Evolutionary conservation across 192 early-diverging fungal genomes (phyloP).

Genomic region (Podochytrium sp.): DNA sequence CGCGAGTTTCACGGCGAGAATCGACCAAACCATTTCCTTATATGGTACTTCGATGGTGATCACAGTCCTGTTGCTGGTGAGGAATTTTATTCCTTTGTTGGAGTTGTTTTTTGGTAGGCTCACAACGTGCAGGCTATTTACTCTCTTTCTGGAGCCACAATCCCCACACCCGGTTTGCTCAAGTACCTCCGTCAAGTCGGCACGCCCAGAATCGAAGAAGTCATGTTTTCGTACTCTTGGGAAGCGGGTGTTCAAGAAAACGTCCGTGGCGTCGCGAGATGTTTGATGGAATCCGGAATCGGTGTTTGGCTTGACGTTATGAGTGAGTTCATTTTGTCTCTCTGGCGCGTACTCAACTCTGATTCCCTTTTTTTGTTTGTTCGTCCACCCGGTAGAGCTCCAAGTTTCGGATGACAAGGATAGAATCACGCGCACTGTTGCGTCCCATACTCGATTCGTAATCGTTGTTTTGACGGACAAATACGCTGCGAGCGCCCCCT

Average conservation of each 20-base stretch:
- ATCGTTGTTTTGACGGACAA: constrained; percentile 15
- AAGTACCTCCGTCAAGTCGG: constrained; percentile 17
- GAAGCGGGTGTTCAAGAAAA: constrained; percentile 1
- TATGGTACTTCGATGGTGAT: no score
- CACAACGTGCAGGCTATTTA: no score
- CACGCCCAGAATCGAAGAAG: constrained; percentile 8
- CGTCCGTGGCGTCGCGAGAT: constrained; percentile 9
- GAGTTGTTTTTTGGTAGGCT: no score
- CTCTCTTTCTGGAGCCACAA: no score
- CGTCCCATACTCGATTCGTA: constrained; percentile 17
- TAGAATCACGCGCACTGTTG: constrained; percentile 13
- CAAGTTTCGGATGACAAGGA: constrained; percentile 4
- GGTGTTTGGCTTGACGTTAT: constrained; percentile 10
- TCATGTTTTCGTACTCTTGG: constrained; percentile 24
- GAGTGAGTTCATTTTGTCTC: no score
- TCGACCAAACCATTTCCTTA: no score
- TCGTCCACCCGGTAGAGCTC: no score
- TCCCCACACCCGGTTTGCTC: constrained; percentile 1
- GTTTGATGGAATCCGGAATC: background rate
- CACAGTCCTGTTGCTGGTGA: no score
- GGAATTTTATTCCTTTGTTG: no score
- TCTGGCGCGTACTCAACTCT: no score
- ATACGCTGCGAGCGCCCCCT: background rate
- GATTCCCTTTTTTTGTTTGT: no score
- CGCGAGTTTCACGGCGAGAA: no score